Base-by-base conservation (phyloP, 192 early-diverging fungal species). In the Coemansia sp. region DNA sequence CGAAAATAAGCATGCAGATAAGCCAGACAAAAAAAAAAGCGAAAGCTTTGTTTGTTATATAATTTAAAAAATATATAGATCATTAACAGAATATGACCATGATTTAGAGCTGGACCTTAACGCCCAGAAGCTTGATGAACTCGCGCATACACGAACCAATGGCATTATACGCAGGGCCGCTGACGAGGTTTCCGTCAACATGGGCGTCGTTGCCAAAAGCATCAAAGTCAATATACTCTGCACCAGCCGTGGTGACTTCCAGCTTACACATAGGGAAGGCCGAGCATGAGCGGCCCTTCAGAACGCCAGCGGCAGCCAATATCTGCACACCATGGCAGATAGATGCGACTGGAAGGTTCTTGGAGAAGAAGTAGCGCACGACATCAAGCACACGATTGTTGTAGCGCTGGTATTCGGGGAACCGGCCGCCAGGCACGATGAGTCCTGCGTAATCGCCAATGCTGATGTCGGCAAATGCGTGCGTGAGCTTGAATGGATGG, bases 271-370 rank as follows among this genome's bases (percentile, higher is more conserved):
- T 62, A 10, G 71, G 71, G 63, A 74, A 69, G 0, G 71, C 66
- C 2, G 75, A 75, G 69, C 75, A 77, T 25, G 64, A 61, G 39
- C 75, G 70, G 57, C 68, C 76, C 40, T 82, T 57, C 4, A 82
- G 70, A 15, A 82, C 80, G 8, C 69, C 77, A 18, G 72, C 71
- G 20, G 81, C 77, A 21, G 81, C 49, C 39, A 83, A 51, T 21
- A 83, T 67, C 65, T 83, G 77, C 63, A 83, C 42, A 5, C 86
- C 84, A 35, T 87, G 84, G 70, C 86, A 87, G 43, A 87, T 71
- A 21, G 83, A 72, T 1, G 84, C 86, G 10, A 87, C 84, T 0
- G 86, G 86, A 29, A 83, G 84, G 46, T 74, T 58, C 12, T 33
- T 58, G 31, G 33, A 65, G 69, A 86, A 85, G 59, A 86, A 86